Conservation (phyloP, 176 grass and related monocot species). For the Panicum miliaceum region DNA sequence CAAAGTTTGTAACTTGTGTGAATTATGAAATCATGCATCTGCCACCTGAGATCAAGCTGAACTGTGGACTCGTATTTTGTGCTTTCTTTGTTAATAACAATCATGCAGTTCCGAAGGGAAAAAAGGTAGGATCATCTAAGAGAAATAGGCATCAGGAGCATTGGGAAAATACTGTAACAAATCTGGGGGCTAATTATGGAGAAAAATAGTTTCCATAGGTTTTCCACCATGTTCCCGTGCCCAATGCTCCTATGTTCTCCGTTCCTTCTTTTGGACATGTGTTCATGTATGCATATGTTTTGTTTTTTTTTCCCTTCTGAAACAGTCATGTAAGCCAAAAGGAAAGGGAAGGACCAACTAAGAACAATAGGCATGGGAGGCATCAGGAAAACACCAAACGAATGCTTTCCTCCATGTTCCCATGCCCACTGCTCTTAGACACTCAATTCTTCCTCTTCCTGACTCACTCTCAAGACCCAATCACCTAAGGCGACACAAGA, state of each 20-base stretch:
- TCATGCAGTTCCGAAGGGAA: neutral
- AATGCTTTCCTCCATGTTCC: neutral
- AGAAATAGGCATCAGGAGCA: neutral
- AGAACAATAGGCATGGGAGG: conserved; percentile 25
- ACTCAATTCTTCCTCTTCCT: conserved; percentile 22
- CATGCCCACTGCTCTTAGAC: neutral
- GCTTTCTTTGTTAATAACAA: neutral
- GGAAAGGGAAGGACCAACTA: conserved; percentile 25
- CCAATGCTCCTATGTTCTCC: neutral
- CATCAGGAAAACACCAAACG: neutral
- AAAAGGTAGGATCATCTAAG: neutral
- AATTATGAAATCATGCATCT: neutral
- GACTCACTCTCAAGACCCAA: neutral
- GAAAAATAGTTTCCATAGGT: neutral
- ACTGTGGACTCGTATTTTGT: neutral
- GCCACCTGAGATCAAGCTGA: neutral
- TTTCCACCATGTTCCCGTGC: conserved; percentile 15
- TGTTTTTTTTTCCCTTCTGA: neutral
- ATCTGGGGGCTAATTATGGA: neutral
- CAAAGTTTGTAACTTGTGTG: too few species aligned
- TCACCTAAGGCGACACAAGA: neutral
- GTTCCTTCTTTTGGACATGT: neutral
- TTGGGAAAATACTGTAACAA: neutral
- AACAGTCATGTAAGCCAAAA: neutral
- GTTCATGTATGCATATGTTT: neutral